These are phyloP conservation scores for Rhodotorula graminis DNA, from an alignment of 768 basidiomycete genomes.

Conservation along the genomic window DNA sequence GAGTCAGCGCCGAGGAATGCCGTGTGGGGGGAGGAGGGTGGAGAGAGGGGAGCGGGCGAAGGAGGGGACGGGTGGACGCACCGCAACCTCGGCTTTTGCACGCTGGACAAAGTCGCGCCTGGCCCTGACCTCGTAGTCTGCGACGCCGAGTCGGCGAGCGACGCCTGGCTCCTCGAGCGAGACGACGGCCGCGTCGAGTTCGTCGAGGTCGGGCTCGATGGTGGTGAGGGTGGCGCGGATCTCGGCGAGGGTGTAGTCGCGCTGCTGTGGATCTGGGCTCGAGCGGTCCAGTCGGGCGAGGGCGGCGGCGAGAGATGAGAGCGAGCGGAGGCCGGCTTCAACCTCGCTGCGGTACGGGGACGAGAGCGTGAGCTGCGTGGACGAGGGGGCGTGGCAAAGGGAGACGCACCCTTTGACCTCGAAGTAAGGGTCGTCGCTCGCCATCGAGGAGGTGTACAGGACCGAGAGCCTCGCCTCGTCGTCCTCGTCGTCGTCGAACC, in stretches of 20 bases:
- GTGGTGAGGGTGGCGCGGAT: conserved; percentile 69
- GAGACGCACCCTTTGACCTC: conserved; percentile 53
- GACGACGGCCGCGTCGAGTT: conserved; percentile 88
- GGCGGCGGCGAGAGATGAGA: conserved; percentile 66
- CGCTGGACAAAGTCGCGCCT: conserved; percentile 70
- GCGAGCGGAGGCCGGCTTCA: conserved; percentile 65
- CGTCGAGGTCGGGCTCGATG: conserved; percentile 81
- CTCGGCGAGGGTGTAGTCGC: conserved; percentile 50
- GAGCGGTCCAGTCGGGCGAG: conserved; percentile 72
- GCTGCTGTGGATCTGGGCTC: conserved; percentile 18
- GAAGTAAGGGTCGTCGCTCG: conserved; percentile 76
- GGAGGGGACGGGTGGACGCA: conserved; percentile 52
- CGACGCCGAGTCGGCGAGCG: conserved; percentile 68
- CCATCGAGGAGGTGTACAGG: conserved; percentile 25
- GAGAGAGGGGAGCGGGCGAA: too few species aligned
- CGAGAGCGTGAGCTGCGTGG: neutral
- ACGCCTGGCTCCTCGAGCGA: conserved; percentile 83
- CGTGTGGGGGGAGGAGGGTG: neutral
- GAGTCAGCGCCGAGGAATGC: neutral
- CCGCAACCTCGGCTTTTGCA: conserved; percentile 72
- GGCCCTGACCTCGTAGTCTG: conserved; percentile 67
- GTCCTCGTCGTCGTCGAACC: neutral
- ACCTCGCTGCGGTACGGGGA: conserved; percentile 63
- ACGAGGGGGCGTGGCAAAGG: too few species aligned
- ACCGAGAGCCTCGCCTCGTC: neutral